Evolutionary conservation across 371 early-diverging fungal genomes (phyloP), one percentile per base, ranked within the genome.

Genomic region (Mucor racemosus): DNA sequence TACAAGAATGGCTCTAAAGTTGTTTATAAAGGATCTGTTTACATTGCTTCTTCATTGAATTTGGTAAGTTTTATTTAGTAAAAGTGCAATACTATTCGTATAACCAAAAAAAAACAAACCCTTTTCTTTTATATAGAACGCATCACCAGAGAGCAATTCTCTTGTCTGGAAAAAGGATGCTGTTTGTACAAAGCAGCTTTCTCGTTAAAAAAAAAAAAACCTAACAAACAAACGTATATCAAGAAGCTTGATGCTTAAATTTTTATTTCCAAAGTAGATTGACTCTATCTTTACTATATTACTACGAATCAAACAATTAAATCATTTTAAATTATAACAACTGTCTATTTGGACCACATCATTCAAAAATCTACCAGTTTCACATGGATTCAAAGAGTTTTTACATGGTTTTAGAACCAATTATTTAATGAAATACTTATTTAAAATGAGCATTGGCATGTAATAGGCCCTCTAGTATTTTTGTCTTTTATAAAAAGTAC

Each of bases 81-180:
- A 11, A 44, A 7, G 5, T 11, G 1, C 9, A 38, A 9, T 9
- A 11, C 1, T 38, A 11, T 38, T 5, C 4, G 38, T 5, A 38
- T 38, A 38, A 44, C 44, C 26, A 26, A 26, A 26, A 26, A 26
- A 26, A 26, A n/a, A n/a, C n/a, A 44, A 44, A 9, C 33, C 9
- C 41, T 11, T 39, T 34, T 5, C 26, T 0, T 19, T 9, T 46
- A 15, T 7, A 26, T 63, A 63, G 63, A 63, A 63, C 35, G 38
- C 21, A 63, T 53, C 63, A 13, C 63, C 63, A 8, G 61, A 61
- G n/a, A 61, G 7, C 36, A 13, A 60, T 44, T 33, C 38, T 13
- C 17, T 36, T 13, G 35, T 61, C 9, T 61, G 61, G 61, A 46
- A n/a, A n/a, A 61, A 48, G 35, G 61, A 61, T 54, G 8, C 17